Percentiles rank a stretch among this genome's conserved stretches.
phyloP scores from a whole-genome alignment of 2,329 filamentous ascomycete genomes.

The Microsporum canis region DNA sequence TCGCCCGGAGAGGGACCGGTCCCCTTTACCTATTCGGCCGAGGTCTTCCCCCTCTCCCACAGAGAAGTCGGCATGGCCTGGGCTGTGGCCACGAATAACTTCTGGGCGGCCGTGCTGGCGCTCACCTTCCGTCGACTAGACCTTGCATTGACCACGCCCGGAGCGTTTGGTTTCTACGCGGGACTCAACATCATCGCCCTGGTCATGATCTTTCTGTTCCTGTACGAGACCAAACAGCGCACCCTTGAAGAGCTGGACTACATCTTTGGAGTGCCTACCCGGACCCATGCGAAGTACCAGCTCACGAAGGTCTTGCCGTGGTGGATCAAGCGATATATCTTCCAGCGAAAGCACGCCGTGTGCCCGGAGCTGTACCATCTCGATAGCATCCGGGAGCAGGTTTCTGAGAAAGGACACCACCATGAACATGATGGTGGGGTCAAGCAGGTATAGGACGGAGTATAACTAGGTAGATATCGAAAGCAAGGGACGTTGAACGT shows the following conservation, averaged over 20 bases:
- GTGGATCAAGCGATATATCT: conserved; percentile 48
- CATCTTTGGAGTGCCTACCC: conserved; percentile 48
- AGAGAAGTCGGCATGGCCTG: conserved; percentile 41
- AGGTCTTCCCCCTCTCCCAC: conserved; percentile 46
- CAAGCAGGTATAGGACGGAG: neutral
- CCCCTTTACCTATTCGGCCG: conserved; percentile 43
- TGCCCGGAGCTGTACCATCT: conserved; percentile 39
- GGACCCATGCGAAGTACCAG: conserved; percentile 49
- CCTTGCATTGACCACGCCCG: conserved; percentile 39
- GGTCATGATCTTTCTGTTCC: conserved; percentile 52
- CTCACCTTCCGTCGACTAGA: conserved; percentile 36
- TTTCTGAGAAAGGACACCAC: neutral
- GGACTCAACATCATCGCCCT: conserved; percentile 51
- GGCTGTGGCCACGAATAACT: conserved; percentile 34
- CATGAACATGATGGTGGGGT: neutral
- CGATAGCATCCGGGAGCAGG: neutral
- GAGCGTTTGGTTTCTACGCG: conserved; percentile 51
- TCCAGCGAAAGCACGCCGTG: conserved; percentile 38
- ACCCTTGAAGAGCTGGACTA: conserved; percentile 50
- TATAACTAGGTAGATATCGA: neutral
- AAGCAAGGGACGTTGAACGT: neutral
- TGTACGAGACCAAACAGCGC: conserved; percentile 47
- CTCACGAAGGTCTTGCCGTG: conserved; percentile 47
- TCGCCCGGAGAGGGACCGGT: conserved; percentile 52
- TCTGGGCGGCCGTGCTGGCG: conserved; percentile 34